Conservation (phyloP, 768 basidiomycete species). For the Tremella mesenterica region DNA sequence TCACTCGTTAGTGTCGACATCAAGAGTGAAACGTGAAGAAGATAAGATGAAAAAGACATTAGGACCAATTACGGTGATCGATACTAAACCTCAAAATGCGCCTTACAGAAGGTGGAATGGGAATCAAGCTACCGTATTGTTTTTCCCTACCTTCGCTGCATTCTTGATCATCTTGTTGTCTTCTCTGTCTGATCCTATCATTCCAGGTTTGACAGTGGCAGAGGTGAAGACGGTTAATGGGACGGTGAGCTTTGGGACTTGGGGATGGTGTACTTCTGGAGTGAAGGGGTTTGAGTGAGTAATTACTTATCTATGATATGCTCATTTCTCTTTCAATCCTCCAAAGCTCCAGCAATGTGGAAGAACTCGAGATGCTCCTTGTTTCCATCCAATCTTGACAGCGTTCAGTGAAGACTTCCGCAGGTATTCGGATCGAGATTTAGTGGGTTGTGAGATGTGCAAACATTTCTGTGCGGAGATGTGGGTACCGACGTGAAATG, state of each 20-base stretch:
- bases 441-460: too few species aligned
- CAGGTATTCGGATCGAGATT: too few species aligned
- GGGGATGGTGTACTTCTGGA: constrained; percentile 31
- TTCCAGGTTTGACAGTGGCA: constrained; percentile 18
- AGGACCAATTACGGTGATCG: constrained; percentile 13
- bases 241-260: constrained; percentile 16
- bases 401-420: not conserved
- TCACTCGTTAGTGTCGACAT: too few species aligned
- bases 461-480: too few species aligned
- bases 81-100: constrained; percentile 13
- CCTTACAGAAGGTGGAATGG: constrained; percentile 11
- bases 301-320: too few species aligned
- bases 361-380: not conserved
- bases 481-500: too few species aligned
- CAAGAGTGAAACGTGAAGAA: too few species aligned
- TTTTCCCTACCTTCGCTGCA: constrained; percentile 24
- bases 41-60: constrained; percentile 11
- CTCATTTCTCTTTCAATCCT: not conserved
- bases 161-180: constrained; percentile 21
- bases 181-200: constrained; percentile 24
- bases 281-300: constrained; percentile 15
- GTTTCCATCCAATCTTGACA: not conserved
- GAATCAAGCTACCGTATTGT: constrained; percentile 37
- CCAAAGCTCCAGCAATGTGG: not conserved
- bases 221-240: constrained; percentile 6